Percentiles rank a stretch among this genome's conserved stretches.
phyloP scores from a whole-genome alignment of 2,329 filamentous ascomycete genomes.

The Pseudocercospora macadamiae region DNA sequence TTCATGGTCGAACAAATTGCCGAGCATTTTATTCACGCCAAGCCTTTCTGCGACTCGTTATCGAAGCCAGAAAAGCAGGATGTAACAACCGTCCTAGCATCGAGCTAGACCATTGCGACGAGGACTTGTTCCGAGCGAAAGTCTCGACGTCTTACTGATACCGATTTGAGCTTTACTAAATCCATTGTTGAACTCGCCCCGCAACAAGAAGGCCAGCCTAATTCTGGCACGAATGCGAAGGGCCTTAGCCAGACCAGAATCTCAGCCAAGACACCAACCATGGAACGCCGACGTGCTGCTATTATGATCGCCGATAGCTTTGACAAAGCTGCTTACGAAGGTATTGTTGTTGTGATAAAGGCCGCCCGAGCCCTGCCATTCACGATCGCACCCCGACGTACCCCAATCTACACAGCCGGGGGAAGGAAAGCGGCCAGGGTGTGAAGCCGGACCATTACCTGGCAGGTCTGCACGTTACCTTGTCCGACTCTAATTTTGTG shows the following conservation, averaged over 20 bases:
- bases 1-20: slow-evolving; percentile 72
- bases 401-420: slow-evolving; percentile 65
- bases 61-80: slow-evolving; percentile 67
- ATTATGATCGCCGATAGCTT: slow-evolving; percentile 80
- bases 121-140: slow-evolving; percentile 75
- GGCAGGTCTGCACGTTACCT: slow-evolving; percentile 75
- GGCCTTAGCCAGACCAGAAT: slow-evolving; percentile 72
- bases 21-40: slow-evolving; percentile 76
- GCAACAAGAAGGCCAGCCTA: slow-evolving; percentile 55
- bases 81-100: slow-evolving; percentile 62
- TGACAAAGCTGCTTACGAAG: slow-evolving; percentile 66
- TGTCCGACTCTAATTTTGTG: slow-evolving; percentile 80
- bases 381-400: slow-evolving; percentile 71
- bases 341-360: slow-evolving; percentile 65
- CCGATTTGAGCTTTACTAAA: slow-evolving; percentile 71
- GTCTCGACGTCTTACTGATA: slow-evolving; percentile 68
- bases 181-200: slow-evolving; percentile 67
- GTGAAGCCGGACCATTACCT: slow-evolving; percentile 75
- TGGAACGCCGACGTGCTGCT: slow-evolving; percentile 71
- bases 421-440: slow-evolving; percentile 56
- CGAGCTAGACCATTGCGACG: slow-evolving; percentile 81
- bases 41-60: slow-evolving; percentile 82
- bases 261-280: slow-evolving; percentile 64
- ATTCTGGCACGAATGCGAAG: slow-evolving; percentile 70
- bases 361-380: slow-evolving; percentile 68